Evolutionary conservation across 257 asterid genomes (phyloP).

Genomic region (Ocimum tenuiflorum): DNA sequence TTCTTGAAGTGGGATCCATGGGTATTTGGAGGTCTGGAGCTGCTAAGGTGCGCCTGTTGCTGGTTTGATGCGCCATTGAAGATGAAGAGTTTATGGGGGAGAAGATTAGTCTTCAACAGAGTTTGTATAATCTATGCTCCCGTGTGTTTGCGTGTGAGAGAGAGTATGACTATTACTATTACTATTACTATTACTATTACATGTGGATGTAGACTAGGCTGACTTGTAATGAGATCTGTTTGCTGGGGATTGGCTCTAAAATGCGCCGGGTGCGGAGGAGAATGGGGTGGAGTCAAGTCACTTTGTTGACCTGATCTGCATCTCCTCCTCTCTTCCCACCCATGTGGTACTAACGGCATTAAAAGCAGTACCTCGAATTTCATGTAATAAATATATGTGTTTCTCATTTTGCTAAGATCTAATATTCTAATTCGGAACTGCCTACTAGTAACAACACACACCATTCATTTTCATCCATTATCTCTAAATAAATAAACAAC

Average conservation of each 20-base stretch:
- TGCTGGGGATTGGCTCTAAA: conserved; percentile 19
- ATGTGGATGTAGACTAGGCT: conserved; percentile 27
- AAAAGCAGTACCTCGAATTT: conserved; percentile 29
- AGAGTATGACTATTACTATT: background rate
- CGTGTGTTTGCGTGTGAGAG: conserved; percentile 9
- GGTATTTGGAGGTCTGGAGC: conserved; percentile 24
- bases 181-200: no score
- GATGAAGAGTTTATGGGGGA: background rate
- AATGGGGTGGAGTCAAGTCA: conserved; percentile 8
- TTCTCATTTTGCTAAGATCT: background rate
- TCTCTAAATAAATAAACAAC: no score
- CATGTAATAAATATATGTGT: conserved; percentile 13
- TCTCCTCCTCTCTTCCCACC: background rate
- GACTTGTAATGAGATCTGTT: conserved; percentile 34
- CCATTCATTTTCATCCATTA: no score
- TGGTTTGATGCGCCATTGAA: conserved; percentile 24
- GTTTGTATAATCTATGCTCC: background rate
- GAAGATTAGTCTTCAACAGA: conserved; percentile 13
- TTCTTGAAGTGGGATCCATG: conserved; percentile 59
- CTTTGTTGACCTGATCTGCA: conserved; percentile 16
- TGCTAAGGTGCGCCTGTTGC: conserved; percentile 42
- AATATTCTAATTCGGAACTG: background rate
- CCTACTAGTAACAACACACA: background rate
- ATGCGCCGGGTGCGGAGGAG: conserved; percentile 42
- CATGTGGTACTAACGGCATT: conserved; percentile 36